These are phyloP conservation scores for Parietaria judaica DNA, from an alignment of 306 rosid genomes.

Conservation along the genomic window DNA sequence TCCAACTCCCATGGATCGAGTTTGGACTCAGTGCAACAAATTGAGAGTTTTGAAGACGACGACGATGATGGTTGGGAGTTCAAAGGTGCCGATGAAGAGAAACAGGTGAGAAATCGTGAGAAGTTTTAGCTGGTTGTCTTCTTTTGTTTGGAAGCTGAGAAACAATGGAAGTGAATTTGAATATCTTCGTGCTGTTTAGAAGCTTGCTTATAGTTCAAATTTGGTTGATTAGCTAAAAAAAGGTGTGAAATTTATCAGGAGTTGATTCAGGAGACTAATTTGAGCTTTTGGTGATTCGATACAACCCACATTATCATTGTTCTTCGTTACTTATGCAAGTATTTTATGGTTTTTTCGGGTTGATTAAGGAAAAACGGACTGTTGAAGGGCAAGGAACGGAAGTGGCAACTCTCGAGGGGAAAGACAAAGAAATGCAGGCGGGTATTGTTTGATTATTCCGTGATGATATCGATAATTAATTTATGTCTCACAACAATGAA, in stretches of 20 bases:
- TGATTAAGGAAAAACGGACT: slow-evolving; percentile 24
- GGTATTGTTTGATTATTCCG: slow-evolving; percentile 25
- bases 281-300: too few species aligned
- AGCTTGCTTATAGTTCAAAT: too few species aligned
- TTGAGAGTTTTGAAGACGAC: slow-evolving; percentile 27
- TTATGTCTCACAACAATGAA: too few species aligned
- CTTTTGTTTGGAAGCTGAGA: too few species aligned
- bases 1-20: slow-evolving; percentile 21
- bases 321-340: too few species aligned
- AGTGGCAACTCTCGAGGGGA: slow-evolving; percentile 11
- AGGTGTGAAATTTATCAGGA: not conserved
- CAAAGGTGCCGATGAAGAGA: slow-evolving; percentile 58
- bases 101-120: slow-evolving; percentile 18
- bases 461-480: too few species aligned
- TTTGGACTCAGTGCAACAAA: slow-evolving; percentile 24
- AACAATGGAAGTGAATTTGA: too few species aligned
- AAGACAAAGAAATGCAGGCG: slow-evolving; percentile 24
- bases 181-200: too few species aligned
- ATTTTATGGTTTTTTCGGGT: not conserved
- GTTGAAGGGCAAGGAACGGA: slow-evolving; percentile 21
- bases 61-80: slow-evolving; percentile 89
- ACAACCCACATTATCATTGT: too few species aligned
- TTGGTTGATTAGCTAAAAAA: too few species aligned
- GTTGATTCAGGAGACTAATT: not conserved
- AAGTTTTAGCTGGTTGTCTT: not conserved